A percentile compares a stretch with the other conserved stretches of the same genome.
phyloP scores from a whole-genome alignment of 2,329 filamentous ascomycete species.

The Epichloe festucae region DNA sequence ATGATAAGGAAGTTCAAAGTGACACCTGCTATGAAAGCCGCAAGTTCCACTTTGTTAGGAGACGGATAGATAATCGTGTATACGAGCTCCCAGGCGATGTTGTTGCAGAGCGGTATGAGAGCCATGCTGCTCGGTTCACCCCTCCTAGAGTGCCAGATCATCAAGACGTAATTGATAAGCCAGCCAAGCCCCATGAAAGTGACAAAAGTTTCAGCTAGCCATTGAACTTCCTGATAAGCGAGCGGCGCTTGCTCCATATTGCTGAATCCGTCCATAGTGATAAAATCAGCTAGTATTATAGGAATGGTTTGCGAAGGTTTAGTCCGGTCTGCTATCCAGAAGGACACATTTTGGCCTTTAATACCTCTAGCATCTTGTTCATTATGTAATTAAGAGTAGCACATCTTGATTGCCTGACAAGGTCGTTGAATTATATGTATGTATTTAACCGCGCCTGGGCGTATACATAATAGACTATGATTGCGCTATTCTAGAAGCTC shows the following conservation, averaged over 20 bases:
- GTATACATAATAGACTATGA: neutral
- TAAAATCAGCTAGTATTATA: neutral
- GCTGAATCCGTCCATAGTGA: slow-evolving; percentile 8
- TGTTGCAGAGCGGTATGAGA: slow-evolving; percentile 9
- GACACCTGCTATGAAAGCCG: slow-evolving; percentile 5
- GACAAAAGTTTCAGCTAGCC: slow-evolving; percentile 7
- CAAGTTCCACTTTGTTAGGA: slow-evolving; percentile 6
- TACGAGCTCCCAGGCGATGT: slow-evolving; percentile 8
- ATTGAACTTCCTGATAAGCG: slow-evolving; percentile 6
- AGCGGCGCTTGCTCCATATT: slow-evolving; percentile 1
- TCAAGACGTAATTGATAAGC: slow-evolving; percentile 8
- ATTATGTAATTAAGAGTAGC: neutral
- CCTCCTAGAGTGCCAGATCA: slow-evolving; percentile 6
- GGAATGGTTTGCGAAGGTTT: neutral
- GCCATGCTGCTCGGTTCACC: slow-evolving; percentile 8
- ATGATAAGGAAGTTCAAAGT: slow-evolving; percentile 8
- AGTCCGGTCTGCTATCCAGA: neutral
- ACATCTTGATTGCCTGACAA: neutral
- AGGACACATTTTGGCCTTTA: slow-evolving; percentile 1
- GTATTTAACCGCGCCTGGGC: neutral
- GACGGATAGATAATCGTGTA: slow-evolving; percentile 8
- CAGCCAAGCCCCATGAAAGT: slow-evolving; percentile 8
- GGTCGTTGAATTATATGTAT: neutral
- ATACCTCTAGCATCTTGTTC: neutral
- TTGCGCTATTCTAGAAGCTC: neutral